These are phyloP conservation scores for Inga laurina DNA, from an alignment of 306 rosid species.

Conservation along the genomic window DNA sequence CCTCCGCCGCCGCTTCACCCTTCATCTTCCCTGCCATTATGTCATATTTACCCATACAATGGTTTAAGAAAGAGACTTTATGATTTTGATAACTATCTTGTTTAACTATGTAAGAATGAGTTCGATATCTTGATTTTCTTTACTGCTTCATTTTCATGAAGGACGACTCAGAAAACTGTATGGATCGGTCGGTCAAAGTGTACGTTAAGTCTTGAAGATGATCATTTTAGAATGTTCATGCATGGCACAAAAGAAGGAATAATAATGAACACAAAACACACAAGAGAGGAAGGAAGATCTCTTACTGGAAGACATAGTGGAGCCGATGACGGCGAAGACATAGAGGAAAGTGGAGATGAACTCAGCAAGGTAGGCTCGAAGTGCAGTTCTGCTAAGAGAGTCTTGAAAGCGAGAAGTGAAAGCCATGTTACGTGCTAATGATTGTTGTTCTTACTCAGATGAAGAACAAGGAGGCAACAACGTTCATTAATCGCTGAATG, in stretches of 20 bases:
- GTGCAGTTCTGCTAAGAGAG: slow-evolving; percentile 57
- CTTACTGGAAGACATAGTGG: slow-evolving; percentile 82
- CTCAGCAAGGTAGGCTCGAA: slow-evolving; percentile 82
- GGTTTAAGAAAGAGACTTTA: neutral
- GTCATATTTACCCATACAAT: neutral
- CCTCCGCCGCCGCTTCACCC: slow-evolving; percentile 62
- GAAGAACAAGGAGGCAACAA: neutral
- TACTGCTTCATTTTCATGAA: no score
- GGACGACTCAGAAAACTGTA: no score
- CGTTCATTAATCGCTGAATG: neutral
- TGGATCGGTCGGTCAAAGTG: no score
- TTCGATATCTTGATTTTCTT: no score
- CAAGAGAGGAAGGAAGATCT: neutral
- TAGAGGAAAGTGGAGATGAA: slow-evolving; percentile 88
- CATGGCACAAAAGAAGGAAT: no score
- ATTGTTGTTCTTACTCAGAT: neutral
- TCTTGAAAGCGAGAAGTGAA: slow-evolving; percentile 53
- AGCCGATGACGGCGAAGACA: slow-evolving; percentile 63
- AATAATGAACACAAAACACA: no score
- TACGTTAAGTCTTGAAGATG: no score
- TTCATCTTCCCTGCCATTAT: slow-evolving; percentile 59
- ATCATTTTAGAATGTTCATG: no score
- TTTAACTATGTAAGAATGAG: no score
- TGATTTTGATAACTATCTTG: neutral
- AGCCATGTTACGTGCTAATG: slow-evolving; percentile 42